Conservation (phyloP, 2,329 filamentous ascomycete species). For the Hortaea sp. region DNA sequence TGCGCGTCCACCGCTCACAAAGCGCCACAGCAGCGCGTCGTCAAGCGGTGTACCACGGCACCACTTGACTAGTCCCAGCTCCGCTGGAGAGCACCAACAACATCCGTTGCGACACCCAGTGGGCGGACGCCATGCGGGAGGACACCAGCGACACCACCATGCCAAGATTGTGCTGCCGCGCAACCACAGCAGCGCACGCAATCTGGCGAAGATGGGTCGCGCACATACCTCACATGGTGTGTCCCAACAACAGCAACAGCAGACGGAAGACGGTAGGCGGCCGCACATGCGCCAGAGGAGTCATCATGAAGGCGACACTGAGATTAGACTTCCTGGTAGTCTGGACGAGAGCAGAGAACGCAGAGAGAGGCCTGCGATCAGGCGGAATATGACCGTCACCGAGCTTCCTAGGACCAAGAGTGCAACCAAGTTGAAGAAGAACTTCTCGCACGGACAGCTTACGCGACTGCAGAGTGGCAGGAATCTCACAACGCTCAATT, state of each 20-base stretch:
- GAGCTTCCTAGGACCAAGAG: conserved; percentile 21
- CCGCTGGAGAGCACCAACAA: conserved; percentile 12
- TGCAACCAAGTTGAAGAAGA: conserved; percentile 26
- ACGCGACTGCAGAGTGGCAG: conserved; percentile 23
- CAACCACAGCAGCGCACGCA: conserved; percentile 24
- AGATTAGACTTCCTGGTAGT: conserved; percentile 24
- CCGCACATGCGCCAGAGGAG: conserved; percentile 15
- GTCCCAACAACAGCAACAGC: conserved; percentile 9
- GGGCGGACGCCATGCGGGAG: conserved; percentile 3
- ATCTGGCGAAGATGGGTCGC: conserved; percentile 19
- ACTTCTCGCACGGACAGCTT: conserved; percentile 37
- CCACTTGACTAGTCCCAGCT: conserved; percentile 15
- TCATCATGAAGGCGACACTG: conserved; percentile 24
- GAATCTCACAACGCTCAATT: conserved; percentile 20
- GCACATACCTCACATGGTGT: conserved; percentile 3
- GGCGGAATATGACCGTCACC: conserved; percentile 22
- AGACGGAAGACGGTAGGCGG: conserved; percentile 20
- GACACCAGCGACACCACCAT: conserved; percentile 10
- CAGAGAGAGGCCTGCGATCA: conserved; percentile 14
- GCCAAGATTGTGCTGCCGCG: conserved; percentile 23
- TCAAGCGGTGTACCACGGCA: conserved; percentile 9
- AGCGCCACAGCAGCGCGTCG: conserved; percentile 21
- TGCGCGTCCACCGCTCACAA: conserved; percentile 17
- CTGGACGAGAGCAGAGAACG: conserved; percentile 17
- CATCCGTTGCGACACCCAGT: conserved; percentile 13